Evolutionary conservation across 208 protist genomes (phyloP).

Genomic region (Crithidia bombi): DNA sequence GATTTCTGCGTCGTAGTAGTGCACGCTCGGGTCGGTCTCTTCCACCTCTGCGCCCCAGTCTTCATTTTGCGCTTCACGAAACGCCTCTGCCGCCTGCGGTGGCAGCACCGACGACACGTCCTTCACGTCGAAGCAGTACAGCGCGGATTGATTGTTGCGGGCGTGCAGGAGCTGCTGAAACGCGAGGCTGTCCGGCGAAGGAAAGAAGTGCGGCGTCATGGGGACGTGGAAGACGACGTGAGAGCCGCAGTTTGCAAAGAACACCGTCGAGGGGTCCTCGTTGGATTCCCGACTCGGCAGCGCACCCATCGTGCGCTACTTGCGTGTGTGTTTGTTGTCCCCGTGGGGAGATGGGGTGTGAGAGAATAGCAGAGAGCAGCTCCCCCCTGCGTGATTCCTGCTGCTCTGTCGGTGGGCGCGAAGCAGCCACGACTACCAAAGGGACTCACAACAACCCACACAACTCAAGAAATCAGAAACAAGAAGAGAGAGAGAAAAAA

Average conservation of each 20-base stretch:
- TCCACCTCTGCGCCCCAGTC: constrained; percentile 46
- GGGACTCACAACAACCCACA: too few relatives aligned
- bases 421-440: too few relatives aligned
- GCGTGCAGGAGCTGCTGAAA: constrained; percentile 61
- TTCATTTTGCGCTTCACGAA: constrained; percentile 27
- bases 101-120: constrained; percentile 30
- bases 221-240: constrained; percentile 51
- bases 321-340: neutral
- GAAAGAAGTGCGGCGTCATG: constrained; percentile 65
- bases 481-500: constrained; percentile 10
- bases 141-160: constrained; percentile 51
- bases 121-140: constrained; percentile 59
- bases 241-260: constrained; percentile 49
- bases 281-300: constrained; percentile 63
- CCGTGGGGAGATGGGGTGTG: too few relatives aligned
- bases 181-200: constrained; percentile 37
- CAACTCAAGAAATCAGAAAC: neutral
- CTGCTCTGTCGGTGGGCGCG: too few relatives aligned
- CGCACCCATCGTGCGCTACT: too few relatives aligned
- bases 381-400: too few relatives aligned
- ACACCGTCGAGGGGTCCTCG: constrained; percentile 49
- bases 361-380: too few relatives aligned
- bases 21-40: constrained; percentile 44
- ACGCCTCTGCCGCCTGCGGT: constrained; percentile 27
- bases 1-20: constrained; percentile 47